Conservation (phyloP, 495 filamentous ascomycete genomes). For the Hypoxylon perforatum region DNA sequence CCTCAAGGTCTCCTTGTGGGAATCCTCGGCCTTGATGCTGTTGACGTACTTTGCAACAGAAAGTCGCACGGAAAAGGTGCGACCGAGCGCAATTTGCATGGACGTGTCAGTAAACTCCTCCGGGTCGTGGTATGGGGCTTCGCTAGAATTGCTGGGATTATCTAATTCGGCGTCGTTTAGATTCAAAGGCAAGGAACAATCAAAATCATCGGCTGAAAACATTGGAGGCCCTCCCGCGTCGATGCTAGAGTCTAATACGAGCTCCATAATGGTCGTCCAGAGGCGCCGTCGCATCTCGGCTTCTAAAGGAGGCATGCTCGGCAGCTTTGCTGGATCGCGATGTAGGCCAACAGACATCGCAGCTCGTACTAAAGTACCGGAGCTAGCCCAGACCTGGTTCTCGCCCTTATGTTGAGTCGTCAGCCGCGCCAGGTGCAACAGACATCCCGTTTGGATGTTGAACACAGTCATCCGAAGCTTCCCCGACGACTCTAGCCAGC, state of each 20-base stretch:
- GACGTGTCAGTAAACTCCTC: conserved; percentile 43
- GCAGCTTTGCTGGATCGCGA: conserved; percentile 59
- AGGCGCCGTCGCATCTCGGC: conserved; percentile 73
- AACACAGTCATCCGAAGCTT: conserved; percentile 65
- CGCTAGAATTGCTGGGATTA: not conserved
- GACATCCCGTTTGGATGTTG: conserved; percentile 65
- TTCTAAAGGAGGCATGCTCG: conserved; percentile 56
- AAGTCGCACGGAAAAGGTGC: conserved; percentile 49
- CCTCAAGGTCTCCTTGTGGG: conserved; percentile 48
- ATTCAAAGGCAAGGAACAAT: conserved; percentile 65
- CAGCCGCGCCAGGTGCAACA: conserved; percentile 68
- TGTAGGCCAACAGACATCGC: conserved; percentile 71
- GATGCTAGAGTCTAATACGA: conserved; percentile 68
- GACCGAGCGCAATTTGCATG: conserved; percentile 50
- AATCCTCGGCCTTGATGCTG: conserved; percentile 38
- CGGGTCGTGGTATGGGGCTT: not conserved
- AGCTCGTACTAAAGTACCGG: conserved; percentile 64
- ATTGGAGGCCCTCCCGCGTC: conserved; percentile 69
- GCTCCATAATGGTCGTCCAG: conserved; percentile 72
- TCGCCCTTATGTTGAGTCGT: conserved; percentile 59
- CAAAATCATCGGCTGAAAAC: conserved; percentile 65
- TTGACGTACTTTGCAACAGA: conserved; percentile 52
- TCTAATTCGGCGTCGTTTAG: conserved; percentile 60
- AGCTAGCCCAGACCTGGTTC: conserved; percentile 66
- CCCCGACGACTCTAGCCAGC: conserved; percentile 66